Evolutionary conservation across 768 basidiomycete species (phyloP), one percentile per base, ranked within the genome.

Genomic region (Jaapia argillacea): DNA sequence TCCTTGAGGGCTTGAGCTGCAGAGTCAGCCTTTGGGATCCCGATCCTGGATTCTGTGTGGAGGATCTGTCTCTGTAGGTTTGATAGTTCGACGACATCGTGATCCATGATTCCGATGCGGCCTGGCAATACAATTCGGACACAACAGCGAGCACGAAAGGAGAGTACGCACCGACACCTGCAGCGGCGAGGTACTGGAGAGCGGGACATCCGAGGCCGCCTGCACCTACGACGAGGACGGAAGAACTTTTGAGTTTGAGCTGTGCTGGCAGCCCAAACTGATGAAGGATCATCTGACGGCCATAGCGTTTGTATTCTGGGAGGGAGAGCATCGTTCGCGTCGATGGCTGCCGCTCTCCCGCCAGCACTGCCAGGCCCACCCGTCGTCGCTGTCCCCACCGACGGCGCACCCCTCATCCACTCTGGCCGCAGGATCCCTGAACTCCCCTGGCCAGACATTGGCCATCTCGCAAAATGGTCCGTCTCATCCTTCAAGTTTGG

Each of bases 401-500:
- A 10, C 7, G 10, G 10, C 10, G 16, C 31, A 10, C 10, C 31
- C 10, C 31, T 33, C 31, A 18, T 42, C 7, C 5, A 13, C 25
- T 55, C 37, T 38, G 64, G 56, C 41, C 70, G 69, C 45, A 62
- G 50, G 6, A 67, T 75, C 10, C 81, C 81, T 5, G 46, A 58
- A 40, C 66, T 83, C 5, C 77, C 74, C 0, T 85, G 77, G 78
- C 87, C 85, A 20, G 84, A 89, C 59, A 87, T 99, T 42, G 91
- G 91, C 6, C 71, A 77, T 35, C 75, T 88, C 25, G 96, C 87
- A 36, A 84, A 84, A 53, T 99, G 94, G 96, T 85, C 89, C 7
- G 94, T 98, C 3, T 97, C 93, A 10, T 92, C 87, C 0, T 90
- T 77, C 65, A 99, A 99, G 60, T 96, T 93, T 49, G 93, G 93